Evolutionary conservation across 805 yeast species (phyloP), one percentile per base, ranked within the genome.

Genomic region (Saturnispora halmiae): DNA sequence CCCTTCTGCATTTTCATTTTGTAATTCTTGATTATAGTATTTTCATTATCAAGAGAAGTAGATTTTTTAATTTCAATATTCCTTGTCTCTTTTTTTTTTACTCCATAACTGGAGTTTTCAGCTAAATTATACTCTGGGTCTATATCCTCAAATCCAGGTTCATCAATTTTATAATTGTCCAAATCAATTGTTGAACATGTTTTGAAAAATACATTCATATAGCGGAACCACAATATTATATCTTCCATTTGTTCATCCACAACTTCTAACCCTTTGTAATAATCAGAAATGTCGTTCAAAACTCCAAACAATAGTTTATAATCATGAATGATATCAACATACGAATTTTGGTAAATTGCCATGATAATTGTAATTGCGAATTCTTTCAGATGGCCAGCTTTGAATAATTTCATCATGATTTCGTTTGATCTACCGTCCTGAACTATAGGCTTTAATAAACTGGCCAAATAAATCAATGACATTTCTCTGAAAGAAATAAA

Each of bases 111-210:
- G 36, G 56, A 58, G 8, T 44, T 46, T 22, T 49, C 43, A 28
- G 52, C 54, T 31, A 60, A 39, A 38, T 60, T 56, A 38, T 58
- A 59, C 35, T 53, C 53, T 1, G 53, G 44, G 19, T 51, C 50
- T 1, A 60, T 33, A 49, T 73, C 79, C 44, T 65, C 66, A 47
- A 69, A 71, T n/a, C 68, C 66, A 28, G 53, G 58, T 9, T 60
- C 66, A 25, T 51, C 47, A n/a, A 73, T 66, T 19, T 63, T 50
- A 50, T 72, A 74, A 48, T 71, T 69, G 45, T 65, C 63, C 11
- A 63, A 49, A 49, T 70, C 74, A 30, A 74, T 67, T 1, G 70
- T 60, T 31, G 72, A 71, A 2, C 79, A 72, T 10, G 76, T 65
- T 43, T 59, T 66, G 50, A 59, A 73, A 40, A 69, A 64, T 13